Percentiles rank a stretch among this genome's conserved stretches.
These are phyloP conservation scores for Cynanchum wilfordii DNA, from an alignment of 257 asterid genomes.

Conservation along the genomic window DNA sequence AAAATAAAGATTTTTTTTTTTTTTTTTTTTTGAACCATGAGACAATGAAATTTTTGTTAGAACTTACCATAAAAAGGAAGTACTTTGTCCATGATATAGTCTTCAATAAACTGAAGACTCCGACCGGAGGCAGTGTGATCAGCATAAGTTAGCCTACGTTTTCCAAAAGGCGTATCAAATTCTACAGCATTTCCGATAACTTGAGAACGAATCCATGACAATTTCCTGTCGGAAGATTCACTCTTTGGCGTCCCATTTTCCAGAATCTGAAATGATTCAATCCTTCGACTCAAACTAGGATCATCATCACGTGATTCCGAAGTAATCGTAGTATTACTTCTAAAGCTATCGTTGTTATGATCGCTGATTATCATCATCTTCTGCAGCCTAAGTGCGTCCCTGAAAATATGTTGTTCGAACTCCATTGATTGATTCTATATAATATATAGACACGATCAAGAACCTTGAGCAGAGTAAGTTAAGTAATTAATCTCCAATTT, in stretches of 20 bases:
- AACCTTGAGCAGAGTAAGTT: background rate
- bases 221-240: conserved; percentile 29
- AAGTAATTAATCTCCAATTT: background rate
- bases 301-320: background rate
- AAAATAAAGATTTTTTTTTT: too few species aligned
- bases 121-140: conserved; percentile 81
- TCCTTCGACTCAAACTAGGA: background rate
- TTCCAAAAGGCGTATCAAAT: conserved; percentile 54
- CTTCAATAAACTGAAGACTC: conserved; percentile 47
- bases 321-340: background rate
- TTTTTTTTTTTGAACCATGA: too few species aligned
- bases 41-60: too few species aligned
- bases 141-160: conserved; percentile 63
- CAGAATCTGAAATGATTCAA: conserved; percentile 16
- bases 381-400: background rate
- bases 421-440: background rate
- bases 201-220: conserved; percentile 49
- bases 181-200: conserved; percentile 12
- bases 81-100: conserved; percentile 32
- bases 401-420: background rate
- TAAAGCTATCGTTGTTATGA: background rate
- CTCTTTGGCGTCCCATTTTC: conserved; percentile 14
- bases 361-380: background rate
- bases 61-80: conserved; percentile 61
- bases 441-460: background rate